phyloP scores from a whole-genome alignment of 169 alveolate species.

The Plasmodium sp. region DNA sequence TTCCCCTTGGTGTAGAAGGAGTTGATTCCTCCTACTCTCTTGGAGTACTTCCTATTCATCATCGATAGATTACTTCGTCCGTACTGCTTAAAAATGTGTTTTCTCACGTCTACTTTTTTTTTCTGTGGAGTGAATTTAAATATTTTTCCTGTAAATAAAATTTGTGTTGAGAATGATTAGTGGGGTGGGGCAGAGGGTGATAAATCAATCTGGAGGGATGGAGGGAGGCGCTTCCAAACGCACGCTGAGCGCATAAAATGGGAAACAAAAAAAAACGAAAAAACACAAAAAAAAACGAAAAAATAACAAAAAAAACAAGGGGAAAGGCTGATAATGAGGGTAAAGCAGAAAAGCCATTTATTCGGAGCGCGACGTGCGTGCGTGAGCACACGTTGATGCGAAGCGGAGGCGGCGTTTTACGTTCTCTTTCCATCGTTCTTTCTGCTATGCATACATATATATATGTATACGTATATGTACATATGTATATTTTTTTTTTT shows the following conservation, averaged over 20 bases:
- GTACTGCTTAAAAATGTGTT: constrained; percentile 53
- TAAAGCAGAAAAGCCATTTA: background rate
- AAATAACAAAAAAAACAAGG: background rate
- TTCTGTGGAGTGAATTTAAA: constrained; percentile 45
- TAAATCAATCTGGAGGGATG: background rate
- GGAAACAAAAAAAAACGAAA: too few species aligned
- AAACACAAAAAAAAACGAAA: background rate
- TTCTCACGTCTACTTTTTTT: constrained; percentile 59
- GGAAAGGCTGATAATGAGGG: background rate
- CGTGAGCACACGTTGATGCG: background rate
- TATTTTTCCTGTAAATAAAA: constrained; percentile 64
- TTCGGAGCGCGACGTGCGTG: background rate
- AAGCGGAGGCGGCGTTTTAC: background rate
- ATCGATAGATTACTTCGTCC: constrained; percentile 69
- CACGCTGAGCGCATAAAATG: background rate
- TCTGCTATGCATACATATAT: too few species aligned
- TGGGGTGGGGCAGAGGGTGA: background rate
- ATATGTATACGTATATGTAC: too few species aligned
- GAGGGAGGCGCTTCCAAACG: background rate
- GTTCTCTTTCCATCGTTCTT: too few species aligned
- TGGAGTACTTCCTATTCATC: constrained; percentile 53
- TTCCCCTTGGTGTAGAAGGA: constrained; percentile 9
- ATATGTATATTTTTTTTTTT: too few species aligned
- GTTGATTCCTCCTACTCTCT: constrained; percentile 11
- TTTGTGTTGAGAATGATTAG: background rate